These are phyloP conservation scores for Fusarium chlamydosporum DNA, from an alignment of 2,329 filamentous ascomycete species.

Conservation along the genomic window DNA sequence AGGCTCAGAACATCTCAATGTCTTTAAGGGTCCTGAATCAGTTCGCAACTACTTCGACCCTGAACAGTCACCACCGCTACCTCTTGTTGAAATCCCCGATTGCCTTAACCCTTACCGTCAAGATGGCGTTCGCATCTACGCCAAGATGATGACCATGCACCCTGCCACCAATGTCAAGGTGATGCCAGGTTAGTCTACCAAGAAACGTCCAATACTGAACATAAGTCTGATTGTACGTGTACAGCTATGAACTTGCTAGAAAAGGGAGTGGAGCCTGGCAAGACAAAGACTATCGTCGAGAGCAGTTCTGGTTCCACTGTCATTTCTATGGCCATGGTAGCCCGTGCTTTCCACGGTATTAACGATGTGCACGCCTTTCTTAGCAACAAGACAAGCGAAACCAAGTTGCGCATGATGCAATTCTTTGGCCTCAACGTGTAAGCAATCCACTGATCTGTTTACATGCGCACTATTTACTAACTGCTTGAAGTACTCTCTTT, in stretches of 20 bases:
- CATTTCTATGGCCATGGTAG: constrained; percentile 65
- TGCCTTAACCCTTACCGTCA: constrained; percentile 68
- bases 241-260: constrained; percentile 63
- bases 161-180: constrained; percentile 74
- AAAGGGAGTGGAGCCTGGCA: constrained; percentile 59
- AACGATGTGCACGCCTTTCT: constrained; percentile 60
- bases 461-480: constrained; percentile 10
- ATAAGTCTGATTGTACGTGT: constrained; percentile 22
- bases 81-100: constrained; percentile 71
- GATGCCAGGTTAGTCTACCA: constrained; percentile 63
- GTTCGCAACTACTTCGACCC: constrained; percentile 71
- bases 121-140: constrained; percentile 73
- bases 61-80: constrained; percentile 68
- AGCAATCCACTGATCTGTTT: constrained; percentile 5
- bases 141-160: constrained; percentile 74
- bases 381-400: constrained; percentile 63
- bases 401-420: constrained; percentile 53
- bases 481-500: constrained; percentile 49
- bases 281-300: constrained; percentile 69
- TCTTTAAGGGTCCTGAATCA: constrained; percentile 69
- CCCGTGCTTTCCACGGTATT: constrained; percentile 57
- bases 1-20: constrained; percentile 58
- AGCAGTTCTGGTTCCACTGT: constrained; percentile 74
- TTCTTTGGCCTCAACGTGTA: constrained; percentile 56
- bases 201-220: not conserved